Percentiles rank a stretch among this genome's conserved stretches.
phyloP scores from a whole-genome alignment of 345 rosid species.

The Gossypium thurberi region DNA sequence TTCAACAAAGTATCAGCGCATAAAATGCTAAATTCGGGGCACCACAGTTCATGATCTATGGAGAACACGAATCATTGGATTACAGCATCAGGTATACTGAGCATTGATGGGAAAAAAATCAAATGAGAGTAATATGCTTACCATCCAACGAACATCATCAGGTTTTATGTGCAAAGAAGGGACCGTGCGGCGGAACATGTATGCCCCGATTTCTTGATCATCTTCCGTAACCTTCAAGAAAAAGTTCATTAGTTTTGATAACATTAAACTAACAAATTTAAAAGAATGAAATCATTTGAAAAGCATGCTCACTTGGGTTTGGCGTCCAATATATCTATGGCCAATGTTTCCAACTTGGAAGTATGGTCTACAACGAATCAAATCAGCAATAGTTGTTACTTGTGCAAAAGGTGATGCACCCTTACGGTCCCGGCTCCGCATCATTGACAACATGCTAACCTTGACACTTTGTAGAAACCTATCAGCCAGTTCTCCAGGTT shows the following conservation, averaged over 20 bases:
- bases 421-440: slow-evolving; percentile 44
- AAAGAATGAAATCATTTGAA: not conserved
- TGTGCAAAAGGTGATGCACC: slow-evolving; percentile 52
- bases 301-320: slow-evolving; percentile 58
- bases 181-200: slow-evolving; percentile 93
- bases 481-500: slow-evolving; percentile 92
- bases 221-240: slow-evolving; percentile 83
- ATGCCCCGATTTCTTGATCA: slow-evolving; percentile 82
- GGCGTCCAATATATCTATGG: slow-evolving; percentile 88
- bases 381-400: slow-evolving; percentile 63
- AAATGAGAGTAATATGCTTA: slow-evolving; percentile 25
- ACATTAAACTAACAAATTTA: not conserved
- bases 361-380: slow-evolving; percentile 57
- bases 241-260: not conserved
- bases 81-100: not conserved
- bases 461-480: slow-evolving; percentile 82
- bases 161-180: slow-evolving; percentile 76
- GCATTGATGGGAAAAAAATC: not conserved
- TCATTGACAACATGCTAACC: slow-evolving; percentile 61
- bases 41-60: not conserved
- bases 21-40: not conserved
- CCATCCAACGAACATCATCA: slow-evolving; percentile 99
- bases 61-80: not conserved
- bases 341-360: slow-evolving; percentile 84
- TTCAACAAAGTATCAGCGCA: slow-evolving; percentile 11